These are phyloP conservation scores for Asterophora lycoperdoides DNA, from an alignment of 768 basidiomycete genomes.

Conservation along the genomic window DNA sequence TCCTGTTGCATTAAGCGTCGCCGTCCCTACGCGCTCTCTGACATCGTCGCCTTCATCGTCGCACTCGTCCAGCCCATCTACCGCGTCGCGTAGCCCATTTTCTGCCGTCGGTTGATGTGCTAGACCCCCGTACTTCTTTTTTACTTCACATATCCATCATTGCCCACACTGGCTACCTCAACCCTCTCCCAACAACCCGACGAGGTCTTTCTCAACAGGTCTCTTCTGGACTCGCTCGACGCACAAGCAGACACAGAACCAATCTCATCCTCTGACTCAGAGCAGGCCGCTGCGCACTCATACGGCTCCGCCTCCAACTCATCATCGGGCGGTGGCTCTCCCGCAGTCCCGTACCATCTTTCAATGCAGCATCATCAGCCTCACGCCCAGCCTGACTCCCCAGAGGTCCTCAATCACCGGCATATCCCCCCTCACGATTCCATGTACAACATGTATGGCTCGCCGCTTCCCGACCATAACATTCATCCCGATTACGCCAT, in stretches of 20 bases:
- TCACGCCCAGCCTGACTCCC: constrained; percentile 46
- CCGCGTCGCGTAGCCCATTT: constrained; percentile 13
- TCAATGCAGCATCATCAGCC: constrained; percentile 43
- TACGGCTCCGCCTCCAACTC: constrained; percentile 50
- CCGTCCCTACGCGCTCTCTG: constrained; percentile 22
- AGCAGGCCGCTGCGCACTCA: constrained; percentile 42
- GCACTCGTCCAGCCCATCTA: constrained; percentile 7
- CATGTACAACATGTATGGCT: constrained; percentile 32
- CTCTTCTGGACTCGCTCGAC: constrained; percentile 78
- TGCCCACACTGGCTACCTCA: constrained; percentile 52
- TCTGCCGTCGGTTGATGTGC: constrained; percentile 29
- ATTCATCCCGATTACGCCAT: constrained; percentile 33
- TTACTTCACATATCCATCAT: constrained; percentile 17
- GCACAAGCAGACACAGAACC: constrained; percentile 82
- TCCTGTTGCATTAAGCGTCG: constrained; percentile 9
- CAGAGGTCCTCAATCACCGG: constrained; percentile 35
- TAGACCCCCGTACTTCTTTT: constrained; percentile 17
- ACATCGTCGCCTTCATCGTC: constrained; percentile 13
- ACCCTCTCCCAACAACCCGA: constrained; percentile 41
- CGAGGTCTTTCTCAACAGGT: constrained; percentile 87
- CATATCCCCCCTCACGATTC: constrained; percentile 32
- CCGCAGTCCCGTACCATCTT: constrained; percentile 52
- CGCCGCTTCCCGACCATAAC: constrained; percentile 34
- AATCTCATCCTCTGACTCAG: constrained; percentile 47
- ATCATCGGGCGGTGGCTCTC: constrained; percentile 45